These are phyloP conservation scores for Blastocystis sp. DNA, from an alignment of 352 stramenopile species.

Conservation along the genomic window DNA sequence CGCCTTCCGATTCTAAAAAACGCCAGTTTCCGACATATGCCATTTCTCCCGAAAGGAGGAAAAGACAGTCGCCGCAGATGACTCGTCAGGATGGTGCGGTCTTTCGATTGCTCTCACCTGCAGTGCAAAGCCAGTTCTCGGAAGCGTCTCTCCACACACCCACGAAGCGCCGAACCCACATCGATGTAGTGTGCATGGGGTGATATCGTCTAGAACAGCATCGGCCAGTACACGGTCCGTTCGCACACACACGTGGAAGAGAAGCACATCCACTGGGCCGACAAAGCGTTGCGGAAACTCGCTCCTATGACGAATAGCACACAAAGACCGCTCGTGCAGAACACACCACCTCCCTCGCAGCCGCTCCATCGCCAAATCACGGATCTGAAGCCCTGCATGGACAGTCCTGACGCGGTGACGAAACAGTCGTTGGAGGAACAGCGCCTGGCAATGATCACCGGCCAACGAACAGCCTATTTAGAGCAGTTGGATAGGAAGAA, in stretches of 20 bases:
- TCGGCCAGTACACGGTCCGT: background rate
- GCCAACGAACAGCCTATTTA: background rate
- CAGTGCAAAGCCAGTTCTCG: background rate
- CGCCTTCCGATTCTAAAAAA: background rate
- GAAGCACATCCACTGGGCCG: constrained; percentile 7
- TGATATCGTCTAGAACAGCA: background rate
- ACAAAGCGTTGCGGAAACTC: background rate
- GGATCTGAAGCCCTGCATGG: constrained; percentile 21
- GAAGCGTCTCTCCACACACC: constrained; percentile 15
- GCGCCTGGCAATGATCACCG: background rate
- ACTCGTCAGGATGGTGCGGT: background rate
- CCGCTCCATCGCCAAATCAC: background rate
- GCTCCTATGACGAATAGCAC: background rate
- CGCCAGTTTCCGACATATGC: background rate
- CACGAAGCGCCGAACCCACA: background rate
- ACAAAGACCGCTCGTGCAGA: constrained; percentile 4
- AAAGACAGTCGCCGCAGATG: background rate
- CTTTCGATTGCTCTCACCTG: background rate
- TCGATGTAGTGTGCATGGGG: background rate
- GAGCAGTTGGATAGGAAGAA: background rate
- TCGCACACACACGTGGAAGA: background rate
- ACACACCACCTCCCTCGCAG: background rate
- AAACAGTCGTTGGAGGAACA: constrained; percentile 9
- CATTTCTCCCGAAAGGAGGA: background rate
- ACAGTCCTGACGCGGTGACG: background rate